Evolutionary conservation across 1,284 basidiomycete genomes (phyloP).

Genomic region (Sporisorium reilianum): DNA sequence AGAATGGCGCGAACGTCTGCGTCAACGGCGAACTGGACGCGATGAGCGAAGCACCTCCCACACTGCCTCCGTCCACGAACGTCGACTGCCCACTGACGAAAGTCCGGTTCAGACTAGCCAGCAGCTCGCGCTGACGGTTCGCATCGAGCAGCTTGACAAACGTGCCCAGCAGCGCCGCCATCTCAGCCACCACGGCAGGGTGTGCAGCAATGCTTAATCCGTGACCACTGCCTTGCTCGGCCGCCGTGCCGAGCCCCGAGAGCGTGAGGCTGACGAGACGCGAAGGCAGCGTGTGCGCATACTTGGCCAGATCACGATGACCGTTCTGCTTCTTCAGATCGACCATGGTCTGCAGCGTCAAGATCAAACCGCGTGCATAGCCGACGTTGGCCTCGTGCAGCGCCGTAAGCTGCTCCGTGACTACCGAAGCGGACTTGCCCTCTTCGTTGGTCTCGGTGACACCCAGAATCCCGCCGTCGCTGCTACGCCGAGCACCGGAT

Average conservation of each 20-base stretch:
- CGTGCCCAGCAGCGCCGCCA: conserved; percentile 48
- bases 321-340: conserved; percentile 53
- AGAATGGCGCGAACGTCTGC: conserved; percentile 4
- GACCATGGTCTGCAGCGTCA: conserved; percentile 60
- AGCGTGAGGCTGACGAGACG: conserved; percentile 49
- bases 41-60: conserved; percentile 13
- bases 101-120: conserved; percentile 41
- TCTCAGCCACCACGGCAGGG: conserved; percentile 49
- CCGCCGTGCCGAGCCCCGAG: conserved; percentile 13
- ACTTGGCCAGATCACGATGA: conserved; percentile 51
- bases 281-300: conserved; percentile 50
- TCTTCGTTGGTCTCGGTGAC: conserved; percentile 81
- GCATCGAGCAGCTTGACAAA: conserved; percentile 48
- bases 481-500: conserved; percentile 72
- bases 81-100: conserved; percentile 23
- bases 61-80: conserved; percentile 5
- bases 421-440: conserved; percentile 75
- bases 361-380: conserved; percentile 62
- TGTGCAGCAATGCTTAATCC: conserved; percentile 40
- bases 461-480: conserved; percentile 69
- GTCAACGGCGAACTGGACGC: conserved; percentile 4
- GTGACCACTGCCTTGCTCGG: background rate
- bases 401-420: conserved; percentile 69
- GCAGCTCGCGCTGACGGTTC: conserved; percentile 45
- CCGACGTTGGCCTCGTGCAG: conserved; percentile 54